phyloP scores from a whole-genome alignment of 257 asterid genomes.

The Solanum chmielewskii region DNA sequence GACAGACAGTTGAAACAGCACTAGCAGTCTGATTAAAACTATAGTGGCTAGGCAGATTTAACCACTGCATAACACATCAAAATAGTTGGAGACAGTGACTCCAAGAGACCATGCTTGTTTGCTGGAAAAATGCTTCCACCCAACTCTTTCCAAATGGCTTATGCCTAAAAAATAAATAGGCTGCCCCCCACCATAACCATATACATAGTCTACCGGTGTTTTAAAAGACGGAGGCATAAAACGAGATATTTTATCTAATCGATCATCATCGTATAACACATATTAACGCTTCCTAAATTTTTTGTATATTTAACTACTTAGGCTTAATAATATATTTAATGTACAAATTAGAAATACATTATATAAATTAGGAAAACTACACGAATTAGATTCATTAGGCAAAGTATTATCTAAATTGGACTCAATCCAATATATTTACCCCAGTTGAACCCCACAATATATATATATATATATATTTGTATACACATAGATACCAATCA shows the following conservation, averaged over 20 bases:
- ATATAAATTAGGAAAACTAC: neutral
- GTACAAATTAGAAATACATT: neutral
- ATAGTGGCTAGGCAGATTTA: neutral
- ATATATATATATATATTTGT: too few relatives aligned
- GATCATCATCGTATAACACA: neutral
- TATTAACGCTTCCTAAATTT: neutral
- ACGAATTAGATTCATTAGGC: neutral
- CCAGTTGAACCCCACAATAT: neutral
- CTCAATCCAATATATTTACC: neutral
- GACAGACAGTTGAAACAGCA: constrained; percentile 19
- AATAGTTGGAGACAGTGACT: constrained; percentile 2
- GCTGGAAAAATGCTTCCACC: constrained; percentile 34
- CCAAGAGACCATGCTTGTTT: constrained; percentile 46
- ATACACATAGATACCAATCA: too few relatives aligned
- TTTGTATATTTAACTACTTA: neutral
- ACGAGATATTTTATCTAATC: neutral
- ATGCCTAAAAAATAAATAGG: constrained; percentile 1
- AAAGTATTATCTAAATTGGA: too few relatives aligned
- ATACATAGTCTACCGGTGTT: neutral
- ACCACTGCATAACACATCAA: neutral
- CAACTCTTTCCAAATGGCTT: constrained; percentile 4
- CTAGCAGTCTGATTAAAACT: neutral
- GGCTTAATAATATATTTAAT: neutral
- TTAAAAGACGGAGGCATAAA: neutral
- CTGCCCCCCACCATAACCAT: neutral